These are phyloP conservation scores for Beauveria australis DNA, from an alignment of 2,329 filamentous ascomycete species.

Conservation along the genomic window DNA sequence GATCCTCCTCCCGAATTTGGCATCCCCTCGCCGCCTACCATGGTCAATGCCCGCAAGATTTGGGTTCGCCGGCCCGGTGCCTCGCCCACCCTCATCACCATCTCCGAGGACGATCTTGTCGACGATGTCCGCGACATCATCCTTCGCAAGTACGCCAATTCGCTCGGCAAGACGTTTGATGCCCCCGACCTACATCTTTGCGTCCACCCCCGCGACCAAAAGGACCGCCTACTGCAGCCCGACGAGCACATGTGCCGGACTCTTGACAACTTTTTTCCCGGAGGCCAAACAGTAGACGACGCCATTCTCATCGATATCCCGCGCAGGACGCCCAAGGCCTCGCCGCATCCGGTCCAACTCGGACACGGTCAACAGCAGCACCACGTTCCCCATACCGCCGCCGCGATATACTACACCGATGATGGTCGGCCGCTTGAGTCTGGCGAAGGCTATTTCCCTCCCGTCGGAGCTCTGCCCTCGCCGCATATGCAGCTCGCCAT, in stretches of 20 bases:
- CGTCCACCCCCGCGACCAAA: conserved; percentile 62
- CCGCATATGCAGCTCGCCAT: conserved; percentile 33
- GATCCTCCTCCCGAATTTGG: conserved; percentile 27
- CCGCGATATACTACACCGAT: conserved; percentile 49
- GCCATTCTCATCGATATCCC: conserved; percentile 87
- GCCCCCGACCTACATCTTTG: conserved; percentile 79
- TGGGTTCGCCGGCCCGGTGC: conserved; percentile 87
- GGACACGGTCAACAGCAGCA: background rate
- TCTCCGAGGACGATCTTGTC: conserved; percentile 81
- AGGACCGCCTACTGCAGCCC: conserved; percentile 67
- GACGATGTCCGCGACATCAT: conserved; percentile 93
- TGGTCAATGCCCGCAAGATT: conserved; percentile 65
- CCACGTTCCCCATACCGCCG: conserved; percentile 32
- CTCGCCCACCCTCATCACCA: conserved; percentile 79
- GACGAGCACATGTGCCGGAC: conserved; percentile 76
- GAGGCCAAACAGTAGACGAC: conserved; percentile 80
- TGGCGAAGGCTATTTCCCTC: conserved; percentile 76
- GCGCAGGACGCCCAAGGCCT: conserved; percentile 70
- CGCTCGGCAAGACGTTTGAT: conserved; percentile 80
- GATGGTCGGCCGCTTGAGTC: conserved; percentile 59
- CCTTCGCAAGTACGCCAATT: conserved; percentile 87
- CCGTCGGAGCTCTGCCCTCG: conserved; percentile 41
- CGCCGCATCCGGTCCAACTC: conserved; percentile 44
- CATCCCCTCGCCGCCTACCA: conserved; percentile 22
- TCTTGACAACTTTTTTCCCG: conserved; percentile 75